Base-by-base conservation (phyloP, 176 grass and related monocot genomes). In the Avena eriantha region DNA sequence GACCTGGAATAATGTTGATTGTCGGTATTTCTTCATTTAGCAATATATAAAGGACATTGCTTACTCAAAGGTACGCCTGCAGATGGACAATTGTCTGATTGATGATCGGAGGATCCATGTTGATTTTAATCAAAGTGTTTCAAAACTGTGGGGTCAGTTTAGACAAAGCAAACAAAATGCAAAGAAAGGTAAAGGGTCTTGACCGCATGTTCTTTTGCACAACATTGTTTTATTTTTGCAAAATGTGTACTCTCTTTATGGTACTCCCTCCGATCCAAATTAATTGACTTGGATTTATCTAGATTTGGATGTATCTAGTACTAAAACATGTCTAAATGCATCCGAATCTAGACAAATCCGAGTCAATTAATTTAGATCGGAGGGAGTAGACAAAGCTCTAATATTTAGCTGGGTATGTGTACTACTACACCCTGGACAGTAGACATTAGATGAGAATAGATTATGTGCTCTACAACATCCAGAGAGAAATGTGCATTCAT, bases 51-150 rank as follows among this genome's bases (percentile, higher is more conserved):
- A 46, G 39, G 59, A 24, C 31, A 72, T 65, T 89, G n/a, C 71
- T 79, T 69, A 86, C 69, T 83, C 18, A 54, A 15, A 51, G 69
- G 45, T 88, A 21, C 91, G 29, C 50, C 91, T 83, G 81, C 86
- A 98, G 94, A 98, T 98, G 97, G 94, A 98, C 31, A 98, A 98
- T 84, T 94, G 92, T 84, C 80, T 98, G 55, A 96, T 98, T 88
- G 97, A 98, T 79, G 97, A 98, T 56, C 79, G 94, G 61, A 94
- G 97, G 86, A 98, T 98, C 34, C 97, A 98, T 86, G 97, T 98
- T 82, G 97, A 98, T 93, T 98, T 98, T 77, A 98, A 92, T 66
- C 97, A 98, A 83, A 98, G 97, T 90, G 97, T 98, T 84, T 87
- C 97, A 57, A 96, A 89, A 78, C 85, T 98, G 24, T 98, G 97